Evolutionary conservation across 2,329 filamentous ascomycete genomes (phyloP).

Genomic region (Aspergillus fijiensis): DNA sequence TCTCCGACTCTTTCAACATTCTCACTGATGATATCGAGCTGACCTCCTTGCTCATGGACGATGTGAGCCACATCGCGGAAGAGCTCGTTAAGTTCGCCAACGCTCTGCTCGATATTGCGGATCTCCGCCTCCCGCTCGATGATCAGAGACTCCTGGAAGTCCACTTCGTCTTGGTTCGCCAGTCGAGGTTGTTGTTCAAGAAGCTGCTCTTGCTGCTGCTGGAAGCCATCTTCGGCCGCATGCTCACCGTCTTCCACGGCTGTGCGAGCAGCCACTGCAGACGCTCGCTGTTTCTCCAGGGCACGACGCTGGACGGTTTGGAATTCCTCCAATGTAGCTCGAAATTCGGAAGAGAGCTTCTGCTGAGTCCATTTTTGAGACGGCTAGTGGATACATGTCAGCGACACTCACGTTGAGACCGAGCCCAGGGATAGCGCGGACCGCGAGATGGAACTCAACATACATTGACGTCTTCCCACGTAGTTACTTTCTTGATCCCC

Average conservation of each 20-base stretch:
- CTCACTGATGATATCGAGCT: constrained; percentile 80
- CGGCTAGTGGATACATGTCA: constrained; percentile 55
- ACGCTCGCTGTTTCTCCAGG: constrained; percentile 88
- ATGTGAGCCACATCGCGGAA: constrained; percentile 99
- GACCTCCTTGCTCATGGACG: constrained; percentile 87
- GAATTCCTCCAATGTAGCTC: constrained; percentile 83
- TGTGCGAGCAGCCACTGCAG: constrained; percentile 76
- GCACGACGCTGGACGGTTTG: constrained; percentile 86
- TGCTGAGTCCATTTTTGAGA: constrained; percentile 96
- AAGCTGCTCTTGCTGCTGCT: constrained; percentile 67
- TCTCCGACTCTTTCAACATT: constrained; percentile 82
- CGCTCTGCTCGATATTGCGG: constrained; percentile 93
- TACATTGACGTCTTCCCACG: constrained; percentile 81
- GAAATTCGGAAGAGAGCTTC: constrained; percentile 92
- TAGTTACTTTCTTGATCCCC: constrained; percentile 86
- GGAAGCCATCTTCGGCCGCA: constrained; percentile 35
- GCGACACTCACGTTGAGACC: constrained; percentile 10
- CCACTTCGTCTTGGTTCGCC: constrained; percentile 89
- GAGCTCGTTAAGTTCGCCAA: constrained; percentile 91
- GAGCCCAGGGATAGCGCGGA: no score
- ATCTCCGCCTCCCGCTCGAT: constrained; percentile 97
- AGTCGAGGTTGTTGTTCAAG: constrained; percentile 76
- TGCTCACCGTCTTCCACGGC: constrained; percentile 63
- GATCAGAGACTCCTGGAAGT: constrained; percentile 95
- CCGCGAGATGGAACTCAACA: constrained; percentile 25